Base-by-base conservation (phyloP, 352 stramenopile species). In the Globisporangium paddicum region DNA sequence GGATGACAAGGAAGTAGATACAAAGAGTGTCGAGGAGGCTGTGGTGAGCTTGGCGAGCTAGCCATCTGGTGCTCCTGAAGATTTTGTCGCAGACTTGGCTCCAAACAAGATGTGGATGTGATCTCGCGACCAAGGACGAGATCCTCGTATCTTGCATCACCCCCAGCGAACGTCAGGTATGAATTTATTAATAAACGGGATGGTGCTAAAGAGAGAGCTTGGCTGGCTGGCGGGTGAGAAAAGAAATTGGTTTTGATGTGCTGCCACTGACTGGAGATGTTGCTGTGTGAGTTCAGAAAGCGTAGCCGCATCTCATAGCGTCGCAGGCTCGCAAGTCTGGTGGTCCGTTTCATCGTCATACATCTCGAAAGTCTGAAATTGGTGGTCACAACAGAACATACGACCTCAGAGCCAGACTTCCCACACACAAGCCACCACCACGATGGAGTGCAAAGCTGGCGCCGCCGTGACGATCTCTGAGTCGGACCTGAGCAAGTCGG, bases 401-500 rank as follows among this genome's bases (percentile, higher is more conserved):
- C 26, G 26, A 32, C 26, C 18, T 53, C 46, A 38, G 26, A 52
- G 46, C 19, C 46, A 53, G n/a, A n/a, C n/a, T n/a, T n/a, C n/a
- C n/a, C 25, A 37, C 19, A 21, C 26, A 32, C 18, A 47, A 41
- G 54, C 21, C 21, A 18, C 18, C 28, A 6, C 6, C 30, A 19
- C 28, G 23, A 93, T 93, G 80, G 82, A 93, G 49, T 67, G 77
- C 28, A 93, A 90, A 61, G 66, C 66, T 60, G 44, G 49, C 16
- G 26, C 32, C 23, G 18, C 21, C 32, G 52, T 63, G 14, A n/a
- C 52, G 0, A 67, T 89, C 37, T 87, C 73, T 19, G 75, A 84
- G 46, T 74, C 72, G 42, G 82, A 86, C 25, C 64, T 92, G 38
- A 73, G 58, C 60, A 82, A 86, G 63, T 77, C 69, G 1, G 87